phyloP scores from a whole-genome alignment of 139 green algal species.

The Chlorella sp. region DNA sequence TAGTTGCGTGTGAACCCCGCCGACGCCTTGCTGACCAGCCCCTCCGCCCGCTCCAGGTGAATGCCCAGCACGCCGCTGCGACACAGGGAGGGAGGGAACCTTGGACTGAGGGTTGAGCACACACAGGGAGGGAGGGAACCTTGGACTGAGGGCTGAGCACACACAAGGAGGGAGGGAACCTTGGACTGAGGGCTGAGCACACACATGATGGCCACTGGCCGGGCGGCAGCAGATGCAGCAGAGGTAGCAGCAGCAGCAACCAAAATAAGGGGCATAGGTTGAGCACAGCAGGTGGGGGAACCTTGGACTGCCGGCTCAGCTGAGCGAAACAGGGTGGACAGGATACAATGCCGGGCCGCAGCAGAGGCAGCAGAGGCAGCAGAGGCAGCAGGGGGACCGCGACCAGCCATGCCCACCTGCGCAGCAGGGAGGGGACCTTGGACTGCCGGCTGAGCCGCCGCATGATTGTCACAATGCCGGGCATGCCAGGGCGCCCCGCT shows the following conservation, averaged over 20 bases:
- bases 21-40: slow-evolving; percentile 5
- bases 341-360: neutral
- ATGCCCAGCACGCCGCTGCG: slow-evolving; percentile 28
- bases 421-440: slow-evolving; percentile 9
- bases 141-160: neutral
- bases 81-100: slow-evolving; percentile 1
- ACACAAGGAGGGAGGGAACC: neutral
- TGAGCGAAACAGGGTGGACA: too few relatives aligned
- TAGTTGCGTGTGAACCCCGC: slow-evolving; percentile 12
- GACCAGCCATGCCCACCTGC: neutral
- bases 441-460: slow-evolving; percentile 10
- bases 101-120: neutral
- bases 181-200: neutral
- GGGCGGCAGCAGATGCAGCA: too few relatives aligned
- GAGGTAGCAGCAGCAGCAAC: too few relatives aligned
- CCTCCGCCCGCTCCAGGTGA: slow-evolving; percentile 18
- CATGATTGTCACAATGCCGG: slow-evolving; percentile 21
- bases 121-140: neutral
- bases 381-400: neutral
- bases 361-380: neutral
- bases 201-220: neutral
- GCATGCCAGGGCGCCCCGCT: neutral
- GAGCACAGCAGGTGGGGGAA: too few relatives aligned
- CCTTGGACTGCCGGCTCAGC: neutral
- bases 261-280: too few relatives aligned